Conservation (phyloP, 2,329 filamentous ascomycete genomes). For the Magnaporthiopsis poae region DNA sequence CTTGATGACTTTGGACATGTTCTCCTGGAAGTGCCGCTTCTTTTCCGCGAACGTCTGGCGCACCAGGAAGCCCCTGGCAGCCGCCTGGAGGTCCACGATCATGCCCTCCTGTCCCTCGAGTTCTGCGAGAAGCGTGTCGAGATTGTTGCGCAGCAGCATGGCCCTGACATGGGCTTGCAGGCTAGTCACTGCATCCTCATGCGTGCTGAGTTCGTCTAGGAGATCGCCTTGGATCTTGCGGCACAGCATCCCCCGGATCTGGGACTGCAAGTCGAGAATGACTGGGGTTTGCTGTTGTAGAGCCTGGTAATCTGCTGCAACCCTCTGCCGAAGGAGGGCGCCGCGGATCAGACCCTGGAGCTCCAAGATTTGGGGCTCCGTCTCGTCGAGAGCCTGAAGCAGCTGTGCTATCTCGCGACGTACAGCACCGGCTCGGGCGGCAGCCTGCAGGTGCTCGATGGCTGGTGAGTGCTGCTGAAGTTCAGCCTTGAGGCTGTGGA, state of each 20-base stretch:
- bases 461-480: constrained; percentile 33
- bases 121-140: constrained; percentile 65
- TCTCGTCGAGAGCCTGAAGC: constrained; percentile 36
- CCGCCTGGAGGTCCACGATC: constrained; percentile 64
- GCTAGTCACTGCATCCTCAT: constrained; percentile 55
- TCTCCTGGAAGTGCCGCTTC: constrained; percentile 79
- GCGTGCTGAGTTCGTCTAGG: constrained; percentile 59
- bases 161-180: constrained; percentile 71
- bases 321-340: constrained; percentile 45
- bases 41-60: constrained; percentile 72
- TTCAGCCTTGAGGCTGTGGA: constrained; percentile 37
- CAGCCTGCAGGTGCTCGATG: constrained; percentile 40
- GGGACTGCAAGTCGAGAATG: constrained; percentile 56
- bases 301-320: constrained; percentile 39
- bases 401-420: constrained; percentile 38
- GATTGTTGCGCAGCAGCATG: constrained; percentile 63
- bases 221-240: constrained; percentile 52
- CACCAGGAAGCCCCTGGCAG: constrained; percentile 63
- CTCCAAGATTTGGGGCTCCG: constrained; percentile 35
- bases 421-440: constrained; percentile 45
- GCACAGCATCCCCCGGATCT: constrained; percentile 54
- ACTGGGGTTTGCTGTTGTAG: constrained; percentile 48
- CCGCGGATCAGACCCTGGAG: constrained; percentile 54
- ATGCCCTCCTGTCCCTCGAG: constrained; percentile 75
- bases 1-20: constrained; percentile 98